Conservation (phyloP, 352 stramenopile genomes). For the Globisporangium abappressorium region DNA sequence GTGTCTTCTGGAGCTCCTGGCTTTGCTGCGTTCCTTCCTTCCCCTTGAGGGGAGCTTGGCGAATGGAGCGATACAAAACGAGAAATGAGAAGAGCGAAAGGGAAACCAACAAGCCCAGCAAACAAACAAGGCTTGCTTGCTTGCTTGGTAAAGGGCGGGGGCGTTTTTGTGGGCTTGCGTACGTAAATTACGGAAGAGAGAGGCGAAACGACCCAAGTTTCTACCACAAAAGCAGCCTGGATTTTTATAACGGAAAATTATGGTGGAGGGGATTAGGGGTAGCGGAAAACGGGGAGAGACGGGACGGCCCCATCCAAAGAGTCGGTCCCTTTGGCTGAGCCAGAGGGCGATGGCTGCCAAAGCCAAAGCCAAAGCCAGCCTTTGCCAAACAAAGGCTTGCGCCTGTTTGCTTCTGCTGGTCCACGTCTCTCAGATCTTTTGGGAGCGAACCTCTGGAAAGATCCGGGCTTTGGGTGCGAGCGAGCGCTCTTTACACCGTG, state of each 20-base stretch:
- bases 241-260: neutral
- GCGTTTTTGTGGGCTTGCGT: too few relatives aligned
- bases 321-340: neutral
- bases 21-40: neutral
- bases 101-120: constrained; percentile 4
- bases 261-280: neutral
- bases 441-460: too few relatives aligned
- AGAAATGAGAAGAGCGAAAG: constrained; percentile 41
- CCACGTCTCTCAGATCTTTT: neutral
- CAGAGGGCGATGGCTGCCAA: too few relatives aligned
- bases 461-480: neutral
- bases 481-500: neutral
- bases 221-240: neutral
- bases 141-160: too few relatives aligned
- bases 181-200: neutral
- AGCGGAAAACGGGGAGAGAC: neutral
- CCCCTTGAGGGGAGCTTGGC: constrained; percentile 5
- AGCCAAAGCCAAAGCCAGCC: too few relatives aligned
- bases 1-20: neutral
- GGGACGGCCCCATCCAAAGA: neutral
- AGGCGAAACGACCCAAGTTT: constrained; percentile 1
- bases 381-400: too few relatives aligned
- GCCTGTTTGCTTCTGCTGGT: too few relatives aligned
- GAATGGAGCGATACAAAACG: constrained; percentile 42
- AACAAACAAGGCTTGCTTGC: neutral